phyloP scores from a whole-genome alignment of 2,329 filamentous ascomycete species.

The Talaromyces sp. region DNA sequence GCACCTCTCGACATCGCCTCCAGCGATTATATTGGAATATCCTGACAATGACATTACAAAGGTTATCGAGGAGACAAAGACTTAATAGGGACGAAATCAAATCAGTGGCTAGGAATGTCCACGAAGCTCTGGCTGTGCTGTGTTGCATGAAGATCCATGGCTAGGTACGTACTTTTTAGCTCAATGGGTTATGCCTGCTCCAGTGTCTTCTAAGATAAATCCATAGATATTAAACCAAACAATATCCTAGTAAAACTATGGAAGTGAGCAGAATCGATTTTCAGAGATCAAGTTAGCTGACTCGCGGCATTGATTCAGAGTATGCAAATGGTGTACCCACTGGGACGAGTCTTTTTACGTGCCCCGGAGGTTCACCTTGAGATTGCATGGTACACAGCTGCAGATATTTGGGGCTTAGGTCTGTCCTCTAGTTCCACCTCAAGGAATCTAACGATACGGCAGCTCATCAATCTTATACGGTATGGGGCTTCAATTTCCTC shows the following conservation, averaged over 20 bases:
- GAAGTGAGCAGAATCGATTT: neutral
- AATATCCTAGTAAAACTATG: neutral
- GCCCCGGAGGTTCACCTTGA: neutral
- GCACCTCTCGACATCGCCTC: too few relatives aligned
- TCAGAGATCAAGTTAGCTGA: neutral
- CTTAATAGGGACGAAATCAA: too few relatives aligned
- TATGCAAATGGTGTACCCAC: neutral
- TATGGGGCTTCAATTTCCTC: neutral
- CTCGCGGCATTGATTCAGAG: neutral
- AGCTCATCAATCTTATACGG: neutral
- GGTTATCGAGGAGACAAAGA: too few relatives aligned
- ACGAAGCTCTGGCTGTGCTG: neutral
- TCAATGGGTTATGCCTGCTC: neutral
- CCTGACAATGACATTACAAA: too few relatives aligned
- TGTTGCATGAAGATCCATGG: neutral
- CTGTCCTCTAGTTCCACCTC: neutral
- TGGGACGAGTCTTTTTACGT: neutral
- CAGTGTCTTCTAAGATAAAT: neutral
- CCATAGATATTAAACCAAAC: neutral
- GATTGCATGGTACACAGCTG: neutral
- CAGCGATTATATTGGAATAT: too few relatives aligned
- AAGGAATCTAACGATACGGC: neutral
- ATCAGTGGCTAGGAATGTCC: neutral
- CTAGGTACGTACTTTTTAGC: neutral
- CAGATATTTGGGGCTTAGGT: neutral